Percentiles rank a stretch among this genome's conserved stretches.
These are phyloP conservation scores for Mesembryanthemum crystallinum DNA, from an alignment of 148 eudicot genomes.

Conservation along the genomic window DNA sequence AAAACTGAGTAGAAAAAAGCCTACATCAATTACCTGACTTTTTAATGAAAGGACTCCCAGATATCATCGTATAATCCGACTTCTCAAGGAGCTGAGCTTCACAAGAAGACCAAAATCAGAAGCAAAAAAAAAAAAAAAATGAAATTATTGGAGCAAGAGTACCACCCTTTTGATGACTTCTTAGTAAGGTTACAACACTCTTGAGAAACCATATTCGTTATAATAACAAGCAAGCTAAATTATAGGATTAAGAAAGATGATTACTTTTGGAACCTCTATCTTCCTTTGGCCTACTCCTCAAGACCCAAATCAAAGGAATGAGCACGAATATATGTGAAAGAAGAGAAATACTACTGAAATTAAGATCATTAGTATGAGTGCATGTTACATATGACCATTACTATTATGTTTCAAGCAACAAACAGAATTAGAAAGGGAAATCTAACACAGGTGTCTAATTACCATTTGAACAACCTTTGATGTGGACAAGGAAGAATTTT, in stretches of 20 bases:
- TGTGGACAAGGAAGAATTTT: too few species aligned
- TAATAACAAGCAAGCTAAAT: neutral
- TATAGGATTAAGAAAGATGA: neutral
- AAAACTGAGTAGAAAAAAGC: neutral
- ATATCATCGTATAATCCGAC: constrained; percentile 71
- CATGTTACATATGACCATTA: too few species aligned
- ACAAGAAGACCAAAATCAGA: neutral
- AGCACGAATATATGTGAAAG: too few species aligned
- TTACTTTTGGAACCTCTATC: too few species aligned
- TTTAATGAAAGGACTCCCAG: constrained; percentile 81
- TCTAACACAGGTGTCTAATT: too few species aligned
- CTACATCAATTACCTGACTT: constrained; percentile 59
- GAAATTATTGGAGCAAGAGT: neutral
- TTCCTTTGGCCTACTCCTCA: too few species aligned
- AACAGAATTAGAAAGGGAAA: too few species aligned
- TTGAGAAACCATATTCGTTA: neutral
- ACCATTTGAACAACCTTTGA: too few species aligned
- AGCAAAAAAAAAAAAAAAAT: neutral
- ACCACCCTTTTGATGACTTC: neutral
- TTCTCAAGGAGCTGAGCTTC: constrained; percentile 68
- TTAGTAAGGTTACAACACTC: neutral
- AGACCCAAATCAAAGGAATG: too few species aligned
- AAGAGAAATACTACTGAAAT: too few species aligned
- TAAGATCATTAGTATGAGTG: too few species aligned
- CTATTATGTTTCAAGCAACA: too few species aligned